phyloP scores from a whole-genome alignment of 2,329 filamentous ascomycete genomes.

The Zymoseptoria tritici region DNA sequence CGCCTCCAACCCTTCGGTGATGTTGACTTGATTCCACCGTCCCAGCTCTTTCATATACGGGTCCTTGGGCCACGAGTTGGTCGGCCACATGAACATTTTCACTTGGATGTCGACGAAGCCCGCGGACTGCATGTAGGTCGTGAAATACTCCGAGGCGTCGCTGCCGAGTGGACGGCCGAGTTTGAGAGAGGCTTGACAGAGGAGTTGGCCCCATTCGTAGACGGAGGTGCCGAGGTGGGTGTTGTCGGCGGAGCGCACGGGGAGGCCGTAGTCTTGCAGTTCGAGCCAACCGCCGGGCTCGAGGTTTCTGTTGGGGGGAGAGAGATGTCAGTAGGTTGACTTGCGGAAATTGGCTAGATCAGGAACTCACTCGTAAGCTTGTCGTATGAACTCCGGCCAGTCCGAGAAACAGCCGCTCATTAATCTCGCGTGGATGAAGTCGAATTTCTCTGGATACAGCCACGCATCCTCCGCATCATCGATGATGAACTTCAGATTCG shows the following conservation, averaged over 20 bases:
- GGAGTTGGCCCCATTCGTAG: conserved; percentile 28
- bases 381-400: conserved; percentile 43
- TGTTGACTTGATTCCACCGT: conserved; percentile 37
- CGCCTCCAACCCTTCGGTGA: conserved; percentile 36
- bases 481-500: conserved; percentile 55
- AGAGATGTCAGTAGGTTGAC: background rate
- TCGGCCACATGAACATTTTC: conserved; percentile 35
- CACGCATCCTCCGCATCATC: conserved; percentile 57
- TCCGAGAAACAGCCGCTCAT: conserved; percentile 48
- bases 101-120: conserved; percentile 40
- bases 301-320: conserved; percentile 29
- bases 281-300: conserved; percentile 47
- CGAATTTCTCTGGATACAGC: conserved; percentile 47
- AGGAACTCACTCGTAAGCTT: conserved; percentile 39
- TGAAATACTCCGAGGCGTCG: conserved; percentile 34
- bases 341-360: background rate
- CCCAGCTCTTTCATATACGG: conserved; percentile 45
- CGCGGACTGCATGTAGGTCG: conserved; percentile 32
- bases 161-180: conserved; percentile 37
- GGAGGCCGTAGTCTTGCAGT: conserved; percentile 42
- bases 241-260: conserved; percentile 33
- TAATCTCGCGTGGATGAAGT: conserved; percentile 49
- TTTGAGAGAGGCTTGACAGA: conserved; percentile 32
- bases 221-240: conserved; percentile 29
- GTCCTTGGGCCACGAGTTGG: conserved; percentile 42